A percentile compares a stretch with the other conserved stretches of the same genome.
Conservation (phyloP, 495 filamentous ascomycete genomes). For the Pyronema domesticum region DNA sequence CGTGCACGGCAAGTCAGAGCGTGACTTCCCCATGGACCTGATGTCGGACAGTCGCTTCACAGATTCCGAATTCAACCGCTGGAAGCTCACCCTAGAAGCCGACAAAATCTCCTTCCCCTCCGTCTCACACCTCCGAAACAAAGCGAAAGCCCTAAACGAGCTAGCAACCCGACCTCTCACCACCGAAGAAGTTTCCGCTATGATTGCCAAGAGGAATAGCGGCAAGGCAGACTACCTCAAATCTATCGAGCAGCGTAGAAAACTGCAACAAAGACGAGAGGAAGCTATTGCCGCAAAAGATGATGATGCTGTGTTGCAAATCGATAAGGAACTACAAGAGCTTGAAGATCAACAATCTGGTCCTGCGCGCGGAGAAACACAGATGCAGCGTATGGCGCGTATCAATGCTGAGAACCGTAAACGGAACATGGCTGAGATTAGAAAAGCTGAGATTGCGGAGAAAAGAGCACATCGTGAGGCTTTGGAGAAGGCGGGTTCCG, state of each 20-base stretch:
- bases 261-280: slow-evolving; percentile 42
- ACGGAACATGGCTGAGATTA: slow-evolving; percentile 60
- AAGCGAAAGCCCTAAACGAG: slow-evolving; percentile 64
- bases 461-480: slow-evolving; percentile 42
- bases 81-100: slow-evolving; percentile 51
- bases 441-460: slow-evolving; percentile 70
- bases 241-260: slow-evolving; percentile 44
- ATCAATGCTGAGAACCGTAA: slow-evolving; percentile 64
- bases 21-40: slow-evolving; percentile 63
- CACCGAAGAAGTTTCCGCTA: slow-evolving; percentile 56
- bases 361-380: slow-evolving; percentile 15
- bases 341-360: slow-evolving; percentile 48
- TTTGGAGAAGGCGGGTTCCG: slow-evolving; percentile 20
- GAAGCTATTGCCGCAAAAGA: slow-evolving; percentile 47
- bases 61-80: slow-evolving; percentile 67
- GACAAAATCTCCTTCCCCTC: slow-evolving; percentile 57
- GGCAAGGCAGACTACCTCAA: slow-evolving; percentile 29
- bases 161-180: slow-evolving; percentile 67
- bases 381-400: slow-evolving; percentile 48
- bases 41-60: slow-evolving; percentile 62
- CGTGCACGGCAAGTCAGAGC: slow-evolving; percentile 57
- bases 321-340: slow-evolving; percentile 49
- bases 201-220: slow-evolving; percentile 48
- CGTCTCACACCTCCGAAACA: slow-evolving; percentile 41
- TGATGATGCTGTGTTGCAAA: slow-evolving; percentile 36